These are phyloP conservation scores for Erysimum cheiri DNA, from an alignment of 441 rosid species.

Conservation along the genomic window DNA sequence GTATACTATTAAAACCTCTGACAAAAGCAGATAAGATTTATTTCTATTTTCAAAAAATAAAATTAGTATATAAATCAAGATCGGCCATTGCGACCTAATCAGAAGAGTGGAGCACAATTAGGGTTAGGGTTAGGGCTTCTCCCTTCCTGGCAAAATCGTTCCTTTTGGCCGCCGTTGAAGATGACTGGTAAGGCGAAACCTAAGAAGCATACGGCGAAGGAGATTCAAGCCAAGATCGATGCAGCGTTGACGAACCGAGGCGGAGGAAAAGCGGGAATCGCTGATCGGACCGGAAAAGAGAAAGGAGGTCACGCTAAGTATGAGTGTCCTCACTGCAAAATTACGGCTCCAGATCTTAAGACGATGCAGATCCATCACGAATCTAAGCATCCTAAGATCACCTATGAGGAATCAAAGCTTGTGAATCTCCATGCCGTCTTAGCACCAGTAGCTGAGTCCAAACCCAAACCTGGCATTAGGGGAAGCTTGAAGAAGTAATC, in stretches of 20 bases:
- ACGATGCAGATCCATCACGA: conserved; percentile 98
- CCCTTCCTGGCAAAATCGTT: not conserved
- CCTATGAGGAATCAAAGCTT: conserved; percentile 64
- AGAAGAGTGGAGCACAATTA: conserved; percentile 15
- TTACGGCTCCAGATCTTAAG: conserved; percentile 76
- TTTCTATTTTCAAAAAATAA: not conserved
- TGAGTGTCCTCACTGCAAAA: conserved; percentile 94
- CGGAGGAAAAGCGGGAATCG: conserved; percentile 85
- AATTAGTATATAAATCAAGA: not conserved
- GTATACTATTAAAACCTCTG: not conserved
- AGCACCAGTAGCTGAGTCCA: conserved; percentile 32
- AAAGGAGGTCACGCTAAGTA: conserved; percentile 97
- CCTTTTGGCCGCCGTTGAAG: conserved; percentile 29
- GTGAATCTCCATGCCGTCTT: conserved; percentile 61
- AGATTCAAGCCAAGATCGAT: conserved; percentile 75
- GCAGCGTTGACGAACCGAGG: conserved; percentile 90
- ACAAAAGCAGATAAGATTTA: conserved; percentile 20
- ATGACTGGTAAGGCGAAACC: conserved; percentile 99
- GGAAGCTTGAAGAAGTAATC: conserved; percentile 47
- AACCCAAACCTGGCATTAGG: conserved; percentile 47
- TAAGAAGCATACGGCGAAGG: conserved; percentile 99
- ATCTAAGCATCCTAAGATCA: conserved; percentile 86
- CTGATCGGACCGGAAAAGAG: conserved; percentile 73
- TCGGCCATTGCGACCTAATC: not conserved
- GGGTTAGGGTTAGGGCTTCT: conserved; percentile 40